Evolutionary conservation across 306 rosid genomes (phyloP).

Genomic region (Hippophae rhamnoides): DNA sequence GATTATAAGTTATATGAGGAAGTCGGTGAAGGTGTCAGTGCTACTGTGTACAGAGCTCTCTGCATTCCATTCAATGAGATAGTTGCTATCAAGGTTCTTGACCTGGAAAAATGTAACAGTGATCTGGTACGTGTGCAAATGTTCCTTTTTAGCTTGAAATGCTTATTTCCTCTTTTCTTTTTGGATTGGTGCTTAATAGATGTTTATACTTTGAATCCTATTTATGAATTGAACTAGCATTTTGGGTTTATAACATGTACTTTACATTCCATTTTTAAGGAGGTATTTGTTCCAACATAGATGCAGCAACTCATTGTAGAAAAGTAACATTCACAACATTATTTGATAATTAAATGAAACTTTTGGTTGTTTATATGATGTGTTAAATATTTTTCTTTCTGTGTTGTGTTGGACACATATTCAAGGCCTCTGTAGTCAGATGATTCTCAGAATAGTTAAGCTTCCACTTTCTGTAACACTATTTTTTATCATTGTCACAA

Average conservation of each 20-base stretch:
- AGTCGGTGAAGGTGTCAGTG: constrained; percentile 98
- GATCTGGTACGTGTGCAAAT: constrained; percentile 62
- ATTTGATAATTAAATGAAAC: too few relatives aligned
- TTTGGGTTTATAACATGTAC: not conserved
- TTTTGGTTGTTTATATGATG: too few relatives aligned
- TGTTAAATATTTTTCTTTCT: too few relatives aligned
- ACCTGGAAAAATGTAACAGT: constrained; percentile 83
- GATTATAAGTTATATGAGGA: constrained; percentile 90
- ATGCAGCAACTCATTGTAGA: too few relatives aligned
- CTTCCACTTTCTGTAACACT: too few relatives aligned
- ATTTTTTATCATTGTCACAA: too few relatives aligned
- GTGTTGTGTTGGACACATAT: too few relatives aligned
- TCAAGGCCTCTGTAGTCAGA: too few relatives aligned
- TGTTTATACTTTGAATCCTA: not conserved
- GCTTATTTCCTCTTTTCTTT: not conserved
- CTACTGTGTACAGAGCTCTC: constrained; percentile 82
- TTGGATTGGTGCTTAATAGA: constrained; percentile 1
- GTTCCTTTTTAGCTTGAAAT: constrained; percentile 3
- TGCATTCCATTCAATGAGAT: constrained; percentile 76
- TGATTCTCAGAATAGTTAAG: too few relatives aligned
- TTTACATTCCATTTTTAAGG: not conserved
- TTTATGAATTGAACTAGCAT: not conserved
- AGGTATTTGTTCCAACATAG: too few relatives aligned
- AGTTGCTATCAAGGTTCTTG: constrained; percentile 97
- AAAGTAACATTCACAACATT: too few relatives aligned